A percentile compares a stretch with the other conserved stretches of the same genome.
These are phyloP conservation scores for Brettanomyces nanus DNA, from an alignment of 805 yeast genomes.

Conservation along the genomic window DNA sequence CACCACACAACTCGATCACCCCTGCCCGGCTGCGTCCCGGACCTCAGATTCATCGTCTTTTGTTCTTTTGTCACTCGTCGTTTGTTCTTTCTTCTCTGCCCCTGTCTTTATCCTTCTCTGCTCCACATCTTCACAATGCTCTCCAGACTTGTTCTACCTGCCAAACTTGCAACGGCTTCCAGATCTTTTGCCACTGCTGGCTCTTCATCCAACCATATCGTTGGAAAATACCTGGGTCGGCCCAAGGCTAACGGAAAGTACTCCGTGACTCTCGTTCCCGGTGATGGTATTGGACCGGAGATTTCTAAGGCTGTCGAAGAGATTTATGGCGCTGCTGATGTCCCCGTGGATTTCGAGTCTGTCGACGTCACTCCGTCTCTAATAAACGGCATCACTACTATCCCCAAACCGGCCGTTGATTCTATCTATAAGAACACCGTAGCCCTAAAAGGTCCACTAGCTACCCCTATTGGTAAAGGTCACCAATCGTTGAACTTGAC, in stretches of 20 bases:
- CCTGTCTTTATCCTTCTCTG: no score
- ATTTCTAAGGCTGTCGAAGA: conserved; percentile 90
- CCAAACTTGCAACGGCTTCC: no score
- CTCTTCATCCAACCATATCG: conserved; percentile 28
- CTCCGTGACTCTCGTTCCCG: conserved; percentile 93
- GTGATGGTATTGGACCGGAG: conserved; percentile 97
- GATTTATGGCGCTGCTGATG: conserved; percentile 88
- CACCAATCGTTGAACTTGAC: conserved; percentile 97
- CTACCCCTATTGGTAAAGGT: conserved; percentile 98
- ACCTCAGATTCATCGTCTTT: no score
- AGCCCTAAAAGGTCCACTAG: conserved; percentile 96
- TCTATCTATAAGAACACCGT: conserved; percentile 89
- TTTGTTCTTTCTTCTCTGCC: no score
- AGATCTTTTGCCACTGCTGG: neutral
- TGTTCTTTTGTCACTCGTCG: no score
- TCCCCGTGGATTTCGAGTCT: conserved; percentile 95
- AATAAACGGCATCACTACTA: conserved; percentile 86
- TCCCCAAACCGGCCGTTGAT: conserved; percentile 87
- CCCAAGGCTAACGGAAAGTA: conserved; percentile 74
- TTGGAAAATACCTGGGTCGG: conserved; percentile 60
- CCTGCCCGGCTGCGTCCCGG: no score
- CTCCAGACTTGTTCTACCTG: no score
- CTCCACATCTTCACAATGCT: conserved; percentile 1
- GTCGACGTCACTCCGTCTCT: conserved; percentile 93
- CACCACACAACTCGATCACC: no score